phyloP scores from a whole-genome alignment of 306 rosid genomes.

The Sicyos edulis region DNA sequence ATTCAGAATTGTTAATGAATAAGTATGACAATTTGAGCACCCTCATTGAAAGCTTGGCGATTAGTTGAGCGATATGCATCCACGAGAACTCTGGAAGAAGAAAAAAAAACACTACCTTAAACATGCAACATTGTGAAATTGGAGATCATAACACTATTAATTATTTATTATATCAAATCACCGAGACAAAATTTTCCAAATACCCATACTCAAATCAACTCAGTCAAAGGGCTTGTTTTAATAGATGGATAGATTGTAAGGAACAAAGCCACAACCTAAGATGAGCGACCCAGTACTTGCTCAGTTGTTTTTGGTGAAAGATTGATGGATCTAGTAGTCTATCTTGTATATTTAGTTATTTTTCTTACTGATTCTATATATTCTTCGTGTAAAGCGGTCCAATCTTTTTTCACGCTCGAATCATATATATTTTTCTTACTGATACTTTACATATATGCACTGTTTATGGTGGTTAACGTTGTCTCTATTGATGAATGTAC shows the following conservation, averaged over 20 bases:
- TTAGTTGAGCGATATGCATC: slow-evolving; percentile 79
- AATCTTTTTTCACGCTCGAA: background rate
- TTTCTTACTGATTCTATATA: too few species aligned
- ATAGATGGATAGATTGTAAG: background rate
- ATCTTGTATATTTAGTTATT: slow-evolving; percentile 2
- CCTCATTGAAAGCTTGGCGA: slow-evolving; percentile 73
- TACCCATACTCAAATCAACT: slow-evolving; percentile 9
- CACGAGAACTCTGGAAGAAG: slow-evolving; percentile 55
- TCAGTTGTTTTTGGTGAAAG: background rate
- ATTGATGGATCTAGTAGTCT: background rate
- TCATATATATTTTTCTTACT: background rate
- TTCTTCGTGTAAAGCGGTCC: background rate
- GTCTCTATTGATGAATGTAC: background rate
- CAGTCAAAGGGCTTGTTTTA: background rate
- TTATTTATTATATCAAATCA: background rate
- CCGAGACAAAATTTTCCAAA: background rate
- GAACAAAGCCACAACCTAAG: background rate
- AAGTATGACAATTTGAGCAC: slow-evolving; percentile 30
- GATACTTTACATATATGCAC: background rate
- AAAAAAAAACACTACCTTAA: background rate
- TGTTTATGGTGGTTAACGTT: slow-evolving; percentile 12
- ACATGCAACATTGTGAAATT: background rate
- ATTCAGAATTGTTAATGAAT: background rate
- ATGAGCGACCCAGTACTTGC: background rate
- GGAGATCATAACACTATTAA: background rate